Percentiles rank a stretch among this genome's conserved stretches.
These are phyloP conservation scores for Boletales sp. DNA, from an alignment of 768 basidiomycete species.

Conservation along the genomic window DNA sequence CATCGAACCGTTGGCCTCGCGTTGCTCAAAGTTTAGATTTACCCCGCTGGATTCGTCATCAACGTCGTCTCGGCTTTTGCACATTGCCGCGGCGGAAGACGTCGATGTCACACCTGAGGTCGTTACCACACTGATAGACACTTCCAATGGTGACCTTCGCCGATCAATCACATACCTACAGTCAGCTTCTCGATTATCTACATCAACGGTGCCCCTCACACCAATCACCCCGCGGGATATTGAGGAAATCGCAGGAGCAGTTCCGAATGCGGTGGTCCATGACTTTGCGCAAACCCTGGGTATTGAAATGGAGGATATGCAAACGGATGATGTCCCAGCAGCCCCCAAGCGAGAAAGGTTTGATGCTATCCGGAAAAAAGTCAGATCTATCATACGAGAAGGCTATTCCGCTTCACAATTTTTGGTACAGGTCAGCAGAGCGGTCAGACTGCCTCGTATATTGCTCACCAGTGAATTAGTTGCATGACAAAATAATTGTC, in stretches of 20 bases:
- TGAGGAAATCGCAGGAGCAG: conserved; percentile 96
- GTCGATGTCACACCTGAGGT: conserved; percentile 57
- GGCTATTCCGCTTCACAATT: conserved; percentile 93
- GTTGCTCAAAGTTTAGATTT: conserved; percentile 98
- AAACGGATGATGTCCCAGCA: conserved; percentile 35
- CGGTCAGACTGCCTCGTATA: not conserved
- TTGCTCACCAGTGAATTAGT: conserved; percentile 39
- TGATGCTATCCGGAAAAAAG: conserved; percentile 61
- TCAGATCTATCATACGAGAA: conserved; percentile 74
- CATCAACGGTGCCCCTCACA: conserved; percentile 67
- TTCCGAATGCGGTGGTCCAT: conserved; percentile 70
- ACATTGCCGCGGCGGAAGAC: conserved; percentile 77
- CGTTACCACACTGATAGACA: conserved; percentile 67
- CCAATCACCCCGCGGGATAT: conserved; percentile 76
- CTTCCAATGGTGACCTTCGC: conserved; percentile 89
- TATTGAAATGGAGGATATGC: conserved; percentile 59
- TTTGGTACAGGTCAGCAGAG: conserved; percentile 68
- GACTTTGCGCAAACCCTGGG: conserved; percentile 71
- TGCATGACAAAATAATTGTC: conserved; percentile 86
- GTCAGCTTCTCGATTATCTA: conserved; percentile 85
- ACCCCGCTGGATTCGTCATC: conserved; percentile 83
- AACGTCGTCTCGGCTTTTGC: conserved; percentile 66
- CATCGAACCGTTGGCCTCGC: conserved; percentile 97
- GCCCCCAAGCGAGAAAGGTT: conserved; percentile 41
- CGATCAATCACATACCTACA: conserved; percentile 98